Conservation (phyloP, 1,139 yeast genomes). For the Taphrina betulina region DNA sequence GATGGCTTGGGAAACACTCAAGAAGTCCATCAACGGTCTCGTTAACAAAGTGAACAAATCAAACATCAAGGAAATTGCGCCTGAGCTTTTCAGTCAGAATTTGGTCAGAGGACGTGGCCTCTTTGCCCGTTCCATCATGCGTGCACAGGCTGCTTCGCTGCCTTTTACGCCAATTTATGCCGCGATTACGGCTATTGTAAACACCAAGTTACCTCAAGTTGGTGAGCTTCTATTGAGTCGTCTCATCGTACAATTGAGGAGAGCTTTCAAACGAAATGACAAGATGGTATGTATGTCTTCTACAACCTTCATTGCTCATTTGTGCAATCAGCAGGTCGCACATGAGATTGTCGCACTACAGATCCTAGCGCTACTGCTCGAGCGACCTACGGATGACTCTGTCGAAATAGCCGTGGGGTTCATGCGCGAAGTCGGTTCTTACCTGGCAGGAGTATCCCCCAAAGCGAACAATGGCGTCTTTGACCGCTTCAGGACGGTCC, state of each 20-base stretch:
- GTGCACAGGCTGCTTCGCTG: slow-evolving; percentile 51
- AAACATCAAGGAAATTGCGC: slow-evolving; percentile 53
- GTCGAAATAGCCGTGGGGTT: slow-evolving; percentile 53
- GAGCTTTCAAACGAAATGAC: slow-evolving; percentile 55
- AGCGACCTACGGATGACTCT: slow-evolving; percentile 55
- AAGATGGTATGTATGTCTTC: slow-evolving; percentile 50
- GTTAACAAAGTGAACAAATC: slow-evolving; percentile 51
- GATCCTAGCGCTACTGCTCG: slow-evolving; percentile 59
- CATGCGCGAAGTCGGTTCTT: slow-evolving; percentile 51
- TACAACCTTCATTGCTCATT: slow-evolving; percentile 57
- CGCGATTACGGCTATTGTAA: slow-evolving; percentile 58
- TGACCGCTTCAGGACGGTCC: slow-evolving; percentile 59
- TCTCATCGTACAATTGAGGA: slow-evolving; percentile 60
- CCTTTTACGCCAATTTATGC: slow-evolving; percentile 56
- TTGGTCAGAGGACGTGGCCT: slow-evolving; percentile 62
- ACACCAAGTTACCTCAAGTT: slow-evolving; percentile 66
- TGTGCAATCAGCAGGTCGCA: slow-evolving; percentile 64
- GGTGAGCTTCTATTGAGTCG: slow-evolving; percentile 62
- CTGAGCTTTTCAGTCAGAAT: slow-evolving; percentile 56
- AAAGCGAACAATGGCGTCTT: slow-evolving; percentile 55
- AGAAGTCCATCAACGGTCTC: slow-evolving; percentile 51
- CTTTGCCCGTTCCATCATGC: slow-evolving; percentile 58
- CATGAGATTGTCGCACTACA: slow-evolving; percentile 66
- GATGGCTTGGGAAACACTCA: slow-evolving; percentile 57
- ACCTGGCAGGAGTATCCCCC: slow-evolving; percentile 48